Percentiles rank a stretch among this genome's conserved stretches.
Evolutionary conservation across 2,329 filamentous ascomycete species (phyloP).

Genomic region (Talaromyces albobiverticillius): DNA sequence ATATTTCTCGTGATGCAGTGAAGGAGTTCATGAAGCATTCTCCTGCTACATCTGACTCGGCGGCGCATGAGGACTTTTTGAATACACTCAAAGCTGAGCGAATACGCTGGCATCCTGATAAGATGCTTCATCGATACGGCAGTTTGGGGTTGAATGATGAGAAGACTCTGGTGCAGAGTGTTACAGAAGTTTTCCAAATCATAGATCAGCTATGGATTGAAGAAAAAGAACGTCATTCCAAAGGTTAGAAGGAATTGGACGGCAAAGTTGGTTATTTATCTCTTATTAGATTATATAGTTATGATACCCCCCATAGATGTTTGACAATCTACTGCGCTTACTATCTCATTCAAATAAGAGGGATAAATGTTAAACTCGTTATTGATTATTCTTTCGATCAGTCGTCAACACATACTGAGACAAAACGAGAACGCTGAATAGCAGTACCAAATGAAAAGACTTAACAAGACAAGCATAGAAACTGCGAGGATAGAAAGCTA

Average conservation of each 20-base stretch:
- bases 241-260: neutral
- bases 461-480: constrained; percentile 2
- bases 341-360: no score
- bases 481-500: neutral
- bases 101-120: constrained; percentile 95
- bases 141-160: constrained; percentile 64
- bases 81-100: constrained; percentile 74
- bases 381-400: constrained; percentile 4
- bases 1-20: constrained; percentile 60
- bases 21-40: constrained; percentile 66
- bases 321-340: neutral
- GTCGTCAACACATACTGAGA: constrained; percentile 2
- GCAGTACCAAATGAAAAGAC: constrained; percentile 16
- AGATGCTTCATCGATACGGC: constrained; percentile 87
- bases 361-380: neutral
- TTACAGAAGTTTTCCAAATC: constrained; percentile 89
- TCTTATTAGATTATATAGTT: no score
- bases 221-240: constrained; percentile 36
- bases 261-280: no score
- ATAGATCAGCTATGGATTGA: constrained; percentile 79
- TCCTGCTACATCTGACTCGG: constrained; percentile 24
- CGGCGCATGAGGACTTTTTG: constrained; percentile 31
- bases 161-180: constrained; percentile 63
- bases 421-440: constrained; percentile 16
- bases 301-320: constrained; percentile 1